A percentile compares a stretch with the other conserved stretches of the same genome.
phyloP scores from a whole-genome alignment of 2,329 filamentous ascomycete genomes.

The Phaeoacremonium minimum region DNA sequence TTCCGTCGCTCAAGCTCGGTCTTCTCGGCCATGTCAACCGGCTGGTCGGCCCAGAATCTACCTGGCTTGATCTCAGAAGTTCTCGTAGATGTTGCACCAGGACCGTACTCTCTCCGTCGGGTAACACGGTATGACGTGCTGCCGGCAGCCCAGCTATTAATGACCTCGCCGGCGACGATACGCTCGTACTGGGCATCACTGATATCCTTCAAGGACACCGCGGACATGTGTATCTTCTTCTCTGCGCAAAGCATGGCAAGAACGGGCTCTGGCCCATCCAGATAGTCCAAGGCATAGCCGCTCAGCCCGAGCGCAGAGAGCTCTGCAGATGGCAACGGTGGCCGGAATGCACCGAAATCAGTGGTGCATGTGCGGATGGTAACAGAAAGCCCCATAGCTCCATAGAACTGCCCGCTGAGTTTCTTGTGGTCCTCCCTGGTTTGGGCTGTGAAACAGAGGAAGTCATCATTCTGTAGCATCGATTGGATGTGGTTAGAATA shows the following conservation, averaged over 20 bases:
- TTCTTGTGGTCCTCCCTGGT: conserved; percentile 69
- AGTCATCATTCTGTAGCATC: conserved; percentile 45
- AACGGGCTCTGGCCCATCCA: conserved; percentile 78
- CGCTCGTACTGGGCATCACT: conserved; percentile 62
- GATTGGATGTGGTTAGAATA: conserved; percentile 56
- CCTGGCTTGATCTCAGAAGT: conserved; percentile 59
- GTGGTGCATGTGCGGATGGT: conserved; percentile 62
- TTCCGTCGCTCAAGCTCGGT: conserved; percentile 53
- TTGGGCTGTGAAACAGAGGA: conserved; percentile 72
- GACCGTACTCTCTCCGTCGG: conserved; percentile 77
- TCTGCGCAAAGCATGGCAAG: conserved; percentile 84
- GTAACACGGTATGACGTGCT: conserved; percentile 59
- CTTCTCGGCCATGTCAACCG: conserved; percentile 65
- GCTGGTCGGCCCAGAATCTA: conserved; percentile 70
- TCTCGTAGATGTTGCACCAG: conserved; percentile 64
- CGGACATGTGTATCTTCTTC: conserved; percentile 63
- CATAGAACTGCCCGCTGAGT: conserved; percentile 62
- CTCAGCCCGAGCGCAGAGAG: conserved; percentile 64
- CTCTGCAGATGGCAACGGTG: conserved; percentile 51
- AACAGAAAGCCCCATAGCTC: conserved; percentile 63
- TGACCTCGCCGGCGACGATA: conserved; percentile 51
- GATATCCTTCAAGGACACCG: conserved; percentile 59
- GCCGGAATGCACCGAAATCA: conserved; percentile 48
- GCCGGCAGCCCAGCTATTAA: conserved; percentile 69
- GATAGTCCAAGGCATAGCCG: conserved; percentile 72